Percentiles rank a stretch among this genome's conserved stretches.
Conservation (phyloP, 2,329 filamentous ascomycete species). For the Diplodia scrobiculata region DNA sequence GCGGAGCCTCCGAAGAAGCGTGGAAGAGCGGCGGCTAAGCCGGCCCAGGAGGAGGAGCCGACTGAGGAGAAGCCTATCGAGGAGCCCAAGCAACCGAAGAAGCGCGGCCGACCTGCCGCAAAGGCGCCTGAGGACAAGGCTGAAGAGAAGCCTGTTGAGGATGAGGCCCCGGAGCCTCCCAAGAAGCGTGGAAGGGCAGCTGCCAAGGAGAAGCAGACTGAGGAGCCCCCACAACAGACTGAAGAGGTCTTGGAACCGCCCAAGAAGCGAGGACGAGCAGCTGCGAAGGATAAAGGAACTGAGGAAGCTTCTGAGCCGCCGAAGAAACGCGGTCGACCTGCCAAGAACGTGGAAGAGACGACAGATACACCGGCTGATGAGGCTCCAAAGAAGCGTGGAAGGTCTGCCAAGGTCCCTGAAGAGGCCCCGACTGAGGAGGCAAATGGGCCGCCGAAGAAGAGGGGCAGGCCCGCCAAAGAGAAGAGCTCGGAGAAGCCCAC, state of each 20-base stretch:
- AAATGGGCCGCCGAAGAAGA: slow-evolving; percentile 28
- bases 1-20: slow-evolving; percentile 29
- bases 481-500: slow-evolving; percentile 28
- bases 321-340: slow-evolving; percentile 24
- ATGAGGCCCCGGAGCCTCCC: not conserved
- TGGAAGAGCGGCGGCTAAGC: not conserved
- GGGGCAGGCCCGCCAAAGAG: slow-evolving; percentile 22
- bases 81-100: slow-evolving; percentile 35
- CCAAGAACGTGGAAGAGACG: slow-evolving; percentile 4
- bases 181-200: slow-evolving; percentile 16
- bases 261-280: slow-evolving; percentile 18
- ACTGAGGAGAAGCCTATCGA: slow-evolving; percentile 3
- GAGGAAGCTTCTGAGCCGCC: not conserved
- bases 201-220: slow-evolving; percentile 15
- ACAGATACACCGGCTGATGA: not conserved
- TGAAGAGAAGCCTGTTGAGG: slow-evolving; percentile 4
- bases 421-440: slow-evolving; percentile 3
- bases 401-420: slow-evolving; percentile 25
- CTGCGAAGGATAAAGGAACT: not conserved
- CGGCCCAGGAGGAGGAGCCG: not conserved
- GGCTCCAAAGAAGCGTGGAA: slow-evolving; percentile 22
- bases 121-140: slow-evolving; percentile 11
- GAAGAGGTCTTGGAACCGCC: slow-evolving; percentile 5
- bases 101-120: slow-evolving; percentile 36
- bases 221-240: slow-evolving; percentile 25